These are phyloP conservation scores for Gymnopilus dilepis DNA, from an alignment of 768 basidiomycete species.

Conservation along the genomic window DNA sequence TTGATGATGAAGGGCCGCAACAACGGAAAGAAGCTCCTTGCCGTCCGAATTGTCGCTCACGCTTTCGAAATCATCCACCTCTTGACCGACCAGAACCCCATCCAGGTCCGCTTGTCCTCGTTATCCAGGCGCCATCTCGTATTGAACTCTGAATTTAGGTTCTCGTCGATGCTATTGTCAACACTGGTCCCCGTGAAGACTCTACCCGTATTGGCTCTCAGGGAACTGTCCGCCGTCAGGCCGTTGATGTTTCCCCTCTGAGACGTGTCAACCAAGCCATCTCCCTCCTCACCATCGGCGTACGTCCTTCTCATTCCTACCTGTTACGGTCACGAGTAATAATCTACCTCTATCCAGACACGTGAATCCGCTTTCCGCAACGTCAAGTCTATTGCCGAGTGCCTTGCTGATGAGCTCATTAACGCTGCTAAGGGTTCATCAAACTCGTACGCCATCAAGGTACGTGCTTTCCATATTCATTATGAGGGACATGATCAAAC, in stretches of 20 bases:
- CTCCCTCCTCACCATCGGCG: slow-evolving; percentile 93
- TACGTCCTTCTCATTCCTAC: slow-evolving; percentile 48
- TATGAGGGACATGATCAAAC: slow-evolving; percentile 1
- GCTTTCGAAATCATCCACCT: slow-evolving; percentile 99
- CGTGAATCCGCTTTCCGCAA: slow-evolving; percentile 99
- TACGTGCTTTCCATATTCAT: slow-evolving; percentile 34
- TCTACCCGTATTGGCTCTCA: slow-evolving; percentile 99
- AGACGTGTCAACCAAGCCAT: slow-evolving; percentile 98
- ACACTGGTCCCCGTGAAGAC: slow-evolving; percentile 99
- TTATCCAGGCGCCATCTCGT: background rate
- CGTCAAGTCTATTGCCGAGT: slow-evolving; percentile 98
- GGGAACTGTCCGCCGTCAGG: slow-evolving; percentile 99
- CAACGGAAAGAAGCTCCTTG: slow-evolving; percentile 99
- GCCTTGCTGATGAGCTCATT: slow-evolving; percentile 98
- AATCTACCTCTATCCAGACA: slow-evolving; percentile 58
- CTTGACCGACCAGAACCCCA: slow-evolving; percentile 99
- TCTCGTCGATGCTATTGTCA: slow-evolving; percentile 97
- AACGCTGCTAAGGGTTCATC: slow-evolving; percentile 99
- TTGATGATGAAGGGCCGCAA: slow-evolving; percentile 99
- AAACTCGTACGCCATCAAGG: slow-evolving; percentile 99
- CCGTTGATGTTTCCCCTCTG: slow-evolving; percentile 98
- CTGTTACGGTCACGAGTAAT: background rate
- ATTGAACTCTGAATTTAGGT: slow-evolving; percentile 50
- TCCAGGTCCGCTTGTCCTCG: slow-evolving; percentile 72
- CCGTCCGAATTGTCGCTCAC: slow-evolving; percentile 98